Percentiles rank a stretch among this genome's conserved stretches.
phyloP scores from a whole-genome alignment of 2,329 filamentous ascomycete genomes.

The Aciculosporium take region DNA sequence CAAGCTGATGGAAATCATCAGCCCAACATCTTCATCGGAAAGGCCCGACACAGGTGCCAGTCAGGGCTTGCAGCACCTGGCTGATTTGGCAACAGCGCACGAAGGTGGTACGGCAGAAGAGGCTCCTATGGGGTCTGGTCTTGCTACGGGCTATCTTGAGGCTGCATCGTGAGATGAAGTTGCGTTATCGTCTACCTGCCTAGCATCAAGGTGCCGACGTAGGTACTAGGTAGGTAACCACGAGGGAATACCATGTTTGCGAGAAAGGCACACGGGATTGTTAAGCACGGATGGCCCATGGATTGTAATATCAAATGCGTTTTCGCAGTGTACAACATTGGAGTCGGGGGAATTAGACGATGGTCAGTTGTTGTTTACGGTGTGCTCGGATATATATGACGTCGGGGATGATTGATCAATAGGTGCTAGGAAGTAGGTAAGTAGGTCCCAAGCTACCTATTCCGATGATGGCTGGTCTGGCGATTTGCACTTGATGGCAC shows the following conservation, averaged over 20 bases:
- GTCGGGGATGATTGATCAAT: too few relatives aligned
- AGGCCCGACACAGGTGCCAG: conserved; percentile 27
- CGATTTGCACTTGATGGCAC: neutral
- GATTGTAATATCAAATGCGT: neutral
- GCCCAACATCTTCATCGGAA: conserved; percentile 18
- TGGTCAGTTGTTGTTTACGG: too few relatives aligned
- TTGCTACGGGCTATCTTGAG: conserved; percentile 23
- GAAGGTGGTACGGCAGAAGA: conserved; percentile 19
- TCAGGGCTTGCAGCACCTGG: conserved; percentile 45
- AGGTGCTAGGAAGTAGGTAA: too few relatives aligned
- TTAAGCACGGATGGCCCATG: neutral
- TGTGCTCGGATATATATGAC: too few relatives aligned
- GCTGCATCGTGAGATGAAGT: conserved; percentile 3
- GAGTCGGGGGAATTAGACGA: neutral
- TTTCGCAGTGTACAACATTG: neutral
- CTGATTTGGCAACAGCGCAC: conserved; percentile 38
- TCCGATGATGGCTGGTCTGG: neutral
- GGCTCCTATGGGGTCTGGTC: conserved; percentile 18
- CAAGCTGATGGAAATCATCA: conserved; percentile 22
- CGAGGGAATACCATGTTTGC: neutral
- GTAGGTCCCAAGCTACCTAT: neutral
- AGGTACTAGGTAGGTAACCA: too few relatives aligned
- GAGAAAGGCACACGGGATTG: neutral
- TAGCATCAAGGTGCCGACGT: too few relatives aligned
- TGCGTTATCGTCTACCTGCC: too few relatives aligned